These are phyloP conservation scores for Inonotus obliquus DNA, from an alignment of 1,284 basidiomycete genomes.

Conservation along the genomic window DNA sequence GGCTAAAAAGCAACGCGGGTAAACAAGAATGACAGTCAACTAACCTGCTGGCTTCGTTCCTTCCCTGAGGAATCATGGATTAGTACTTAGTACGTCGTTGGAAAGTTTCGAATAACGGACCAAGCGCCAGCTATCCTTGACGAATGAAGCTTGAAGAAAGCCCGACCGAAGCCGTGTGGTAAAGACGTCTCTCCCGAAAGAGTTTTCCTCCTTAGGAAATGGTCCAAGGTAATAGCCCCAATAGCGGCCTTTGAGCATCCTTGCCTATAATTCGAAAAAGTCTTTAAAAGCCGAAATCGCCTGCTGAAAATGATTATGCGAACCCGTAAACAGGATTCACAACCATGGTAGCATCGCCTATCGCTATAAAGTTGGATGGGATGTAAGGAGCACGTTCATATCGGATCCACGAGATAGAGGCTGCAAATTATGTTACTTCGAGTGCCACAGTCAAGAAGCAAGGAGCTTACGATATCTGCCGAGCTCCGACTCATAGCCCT, in stretches of 20 bases:
- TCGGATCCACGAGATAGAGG: slow-evolving; percentile 3
- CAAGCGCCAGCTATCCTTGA: slow-evolving; percentile 6
- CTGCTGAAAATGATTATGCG: neutral
- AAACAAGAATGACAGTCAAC: neutral
- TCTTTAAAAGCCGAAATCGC: neutral
- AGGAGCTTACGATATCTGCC: slow-evolving; percentile 5
- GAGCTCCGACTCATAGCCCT: neutral
- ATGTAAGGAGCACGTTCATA: slow-evolving; percentile 11
- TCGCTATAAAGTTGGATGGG: slow-evolving; percentile 18
- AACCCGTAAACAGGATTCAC: slow-evolving; percentile 19
- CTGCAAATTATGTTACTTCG: neutral
- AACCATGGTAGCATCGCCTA: slow-evolving; percentile 18
- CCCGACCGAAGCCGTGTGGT: slow-evolving; percentile 10
- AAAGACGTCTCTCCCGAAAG: neutral
- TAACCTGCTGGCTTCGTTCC: slow-evolving; percentile 7
- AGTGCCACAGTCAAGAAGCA: neutral
- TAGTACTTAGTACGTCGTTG: neutral
- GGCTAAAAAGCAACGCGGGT: too few relatives aligned
- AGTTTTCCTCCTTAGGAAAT: neutral
- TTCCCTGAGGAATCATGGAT: neutral
- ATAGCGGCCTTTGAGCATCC: slow-evolving; percentile 17
- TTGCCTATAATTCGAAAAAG: slow-evolving; percentile 8
- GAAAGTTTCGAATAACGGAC: neutral
- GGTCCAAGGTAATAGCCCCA: slow-evolving; percentile 17
- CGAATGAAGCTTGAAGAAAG: slow-evolving; percentile 14